Conservation (phyloP, 805 yeast genomes). For the Candida nitratophila region DNA sequence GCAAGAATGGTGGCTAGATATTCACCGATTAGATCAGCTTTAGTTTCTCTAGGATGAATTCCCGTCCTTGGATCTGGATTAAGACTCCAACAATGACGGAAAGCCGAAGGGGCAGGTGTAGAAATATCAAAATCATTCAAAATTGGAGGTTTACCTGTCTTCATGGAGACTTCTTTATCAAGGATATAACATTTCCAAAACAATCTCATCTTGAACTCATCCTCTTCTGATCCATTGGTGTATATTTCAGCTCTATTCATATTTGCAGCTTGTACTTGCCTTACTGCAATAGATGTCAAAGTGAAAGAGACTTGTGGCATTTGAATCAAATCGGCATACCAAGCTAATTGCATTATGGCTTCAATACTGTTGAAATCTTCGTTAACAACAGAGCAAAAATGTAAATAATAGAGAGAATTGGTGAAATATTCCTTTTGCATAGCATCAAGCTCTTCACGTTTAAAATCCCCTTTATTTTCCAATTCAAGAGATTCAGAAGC, state of each 20-base stretch:
- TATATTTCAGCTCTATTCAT: constrained; percentile 44
- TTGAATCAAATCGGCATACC: constrained; percentile 27
- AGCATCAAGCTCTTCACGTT: constrained; percentile 15
- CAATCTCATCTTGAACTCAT: constrained; percentile 31
- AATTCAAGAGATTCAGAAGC: constrained; percentile 3
- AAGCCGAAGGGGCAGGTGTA: constrained; percentile 20
- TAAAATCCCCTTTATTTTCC: constrained; percentile 1
- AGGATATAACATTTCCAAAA: constrained; percentile 45
- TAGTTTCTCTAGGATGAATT: neutral
- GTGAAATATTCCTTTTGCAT: constrained; percentile 25
- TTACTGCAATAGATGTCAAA: constrained; percentile 37
- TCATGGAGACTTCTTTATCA: constrained; percentile 38
- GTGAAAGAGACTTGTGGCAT: constrained; percentile 34
- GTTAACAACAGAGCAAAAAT: constrained; percentile 39
- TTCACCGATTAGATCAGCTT: neutral
- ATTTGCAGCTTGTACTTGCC: constrained; percentile 53
- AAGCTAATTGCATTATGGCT: constrained; percentile 41
- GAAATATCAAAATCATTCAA: constrained; percentile 34
- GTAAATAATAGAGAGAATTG: constrained; percentile 46
- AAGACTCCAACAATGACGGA: constrained; percentile 16
- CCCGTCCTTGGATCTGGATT: neutral
- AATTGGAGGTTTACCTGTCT: constrained; percentile 43
- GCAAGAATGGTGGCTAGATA: neutral
- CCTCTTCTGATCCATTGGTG: constrained; percentile 28
- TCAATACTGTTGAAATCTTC: constrained; percentile 47